These are phyloP conservation scores for Neurospora sublineolata DNA, from an alignment of 495 filamentous ascomycete species.

Conservation along the genomic window DNA sequence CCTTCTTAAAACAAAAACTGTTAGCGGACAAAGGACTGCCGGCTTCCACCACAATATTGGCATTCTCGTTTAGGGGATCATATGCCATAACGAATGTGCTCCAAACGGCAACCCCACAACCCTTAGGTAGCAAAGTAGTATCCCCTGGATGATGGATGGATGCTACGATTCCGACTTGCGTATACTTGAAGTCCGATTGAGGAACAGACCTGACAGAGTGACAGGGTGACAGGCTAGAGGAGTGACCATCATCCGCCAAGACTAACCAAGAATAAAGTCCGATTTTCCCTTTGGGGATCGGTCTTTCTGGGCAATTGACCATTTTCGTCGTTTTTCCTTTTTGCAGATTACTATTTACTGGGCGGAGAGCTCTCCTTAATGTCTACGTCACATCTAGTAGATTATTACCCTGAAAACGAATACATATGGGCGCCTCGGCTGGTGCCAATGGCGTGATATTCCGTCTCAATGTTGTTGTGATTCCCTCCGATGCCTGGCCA, in stretches of 20 bases:
- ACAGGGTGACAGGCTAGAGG: not conserved
- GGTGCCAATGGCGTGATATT: not conserved
- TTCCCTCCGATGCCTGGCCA: not conserved
- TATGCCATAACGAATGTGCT: not conserved
- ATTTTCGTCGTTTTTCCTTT: not conserved
- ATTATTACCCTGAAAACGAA: not conserved
- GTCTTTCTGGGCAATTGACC: not conserved
- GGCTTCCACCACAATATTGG: not conserved
- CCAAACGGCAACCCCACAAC: not conserved
- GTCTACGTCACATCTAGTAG: not conserved
- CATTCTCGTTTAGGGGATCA: not conserved
- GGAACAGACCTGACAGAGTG: not conserved
- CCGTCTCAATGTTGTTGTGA: not conserved
- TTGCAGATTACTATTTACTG: not conserved
- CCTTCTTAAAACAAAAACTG: not conserved
- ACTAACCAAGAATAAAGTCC: not conserved
- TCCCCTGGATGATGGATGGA: not conserved
- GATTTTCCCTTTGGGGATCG: not conserved
- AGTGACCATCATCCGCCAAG: not conserved
- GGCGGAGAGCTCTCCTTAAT: not conserved
- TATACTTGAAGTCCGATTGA: not conserved
- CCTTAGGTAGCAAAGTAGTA: not conserved
- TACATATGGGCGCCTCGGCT: not conserved
- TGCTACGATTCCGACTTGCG: not conserved
- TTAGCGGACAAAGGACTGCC: not conserved